Evolutionary conservation across 106 monocot species (phyloP).

Genomic region (Cymbidium sinense): DNA sequence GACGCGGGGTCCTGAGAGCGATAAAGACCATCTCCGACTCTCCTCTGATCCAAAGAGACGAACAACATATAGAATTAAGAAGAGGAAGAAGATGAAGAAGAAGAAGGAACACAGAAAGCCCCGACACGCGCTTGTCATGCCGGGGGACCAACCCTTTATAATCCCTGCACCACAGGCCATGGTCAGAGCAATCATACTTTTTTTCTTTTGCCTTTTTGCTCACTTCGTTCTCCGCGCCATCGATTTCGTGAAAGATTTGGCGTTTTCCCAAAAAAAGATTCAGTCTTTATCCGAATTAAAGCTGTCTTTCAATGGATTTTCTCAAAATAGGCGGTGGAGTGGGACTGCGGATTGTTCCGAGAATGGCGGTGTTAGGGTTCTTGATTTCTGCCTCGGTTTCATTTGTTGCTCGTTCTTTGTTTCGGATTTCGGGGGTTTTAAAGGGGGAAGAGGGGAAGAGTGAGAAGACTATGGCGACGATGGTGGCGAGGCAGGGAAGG

Average conservation of each 20-base stretch:
- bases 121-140: slow-evolving; percentile 8
- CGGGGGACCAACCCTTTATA: neutral
- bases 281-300: neutral
- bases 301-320: neutral
- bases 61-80: neutral
- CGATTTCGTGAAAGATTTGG: neutral
- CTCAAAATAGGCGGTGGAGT: slow-evolving; percentile 3
- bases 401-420: neutral
- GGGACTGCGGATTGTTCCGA: slow-evolving; percentile 1
- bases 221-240: neutral
- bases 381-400: neutral
- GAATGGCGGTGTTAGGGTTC: neutral
- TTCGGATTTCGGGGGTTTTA: neutral
- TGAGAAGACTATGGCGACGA: neutral
- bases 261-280: neutral
- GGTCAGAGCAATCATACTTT: neutral
- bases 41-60: neutral
- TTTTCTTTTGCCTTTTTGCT: neutral
- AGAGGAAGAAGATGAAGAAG: neutral
- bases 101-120: slow-evolving; percentile 7
- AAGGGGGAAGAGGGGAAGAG: neutral
- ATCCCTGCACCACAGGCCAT: neutral
- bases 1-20: neutral
- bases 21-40: neutral
- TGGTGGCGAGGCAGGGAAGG: slow-evolving; percentile 10